phyloP scores from a whole-genome alignment of 768 basidiomycete species.

The Omphalotus guepiniiformis region DNA sequence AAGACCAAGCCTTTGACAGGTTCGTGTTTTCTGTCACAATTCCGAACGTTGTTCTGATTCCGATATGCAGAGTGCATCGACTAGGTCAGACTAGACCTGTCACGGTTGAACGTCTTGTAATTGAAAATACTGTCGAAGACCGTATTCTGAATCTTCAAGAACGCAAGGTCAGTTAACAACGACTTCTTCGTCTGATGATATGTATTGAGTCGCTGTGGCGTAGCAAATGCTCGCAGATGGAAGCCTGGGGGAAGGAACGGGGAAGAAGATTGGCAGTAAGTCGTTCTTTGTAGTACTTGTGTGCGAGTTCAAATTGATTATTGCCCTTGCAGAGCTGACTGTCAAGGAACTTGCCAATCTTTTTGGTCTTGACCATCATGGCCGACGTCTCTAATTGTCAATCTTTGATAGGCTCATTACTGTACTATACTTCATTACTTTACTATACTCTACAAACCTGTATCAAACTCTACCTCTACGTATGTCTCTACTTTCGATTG shows the following conservation, averaged over 20 bases:
- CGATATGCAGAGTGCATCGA: constrained; percentile 49
- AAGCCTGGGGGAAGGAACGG: constrained; percentile 57
- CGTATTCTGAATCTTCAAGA: constrained; percentile 64
- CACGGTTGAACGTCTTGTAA: constrained; percentile 51
- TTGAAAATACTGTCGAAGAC: constrained; percentile 61
- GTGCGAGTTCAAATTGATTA: not conserved
- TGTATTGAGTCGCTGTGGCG: not conserved
- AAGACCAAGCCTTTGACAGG: constrained; percentile 58
- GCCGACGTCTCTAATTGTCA: constrained; percentile 26
- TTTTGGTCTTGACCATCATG: constrained; percentile 39
- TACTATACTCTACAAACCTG: too few species aligned
- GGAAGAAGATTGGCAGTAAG: constrained; percentile 54
- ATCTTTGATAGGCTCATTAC: too few species aligned
- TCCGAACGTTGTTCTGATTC: not conserved
- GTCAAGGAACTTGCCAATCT: constrained; percentile 49
- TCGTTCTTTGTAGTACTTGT: constrained; percentile 10
- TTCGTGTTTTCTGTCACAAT: not conserved
- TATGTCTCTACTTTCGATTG: too few species aligned
- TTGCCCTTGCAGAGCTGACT: constrained; percentile 30
- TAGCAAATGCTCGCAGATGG: constrained; percentile 55
- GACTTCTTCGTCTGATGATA: not conserved
- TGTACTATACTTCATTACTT: too few species aligned
- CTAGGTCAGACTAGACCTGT: constrained; percentile 53
- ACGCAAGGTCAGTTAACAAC: constrained; percentile 40
- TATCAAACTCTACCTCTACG: too few species aligned